Base-by-base conservation (phyloP, 2,329 filamentous ascomycete species). In the Bipolaris victoriae region DNA sequence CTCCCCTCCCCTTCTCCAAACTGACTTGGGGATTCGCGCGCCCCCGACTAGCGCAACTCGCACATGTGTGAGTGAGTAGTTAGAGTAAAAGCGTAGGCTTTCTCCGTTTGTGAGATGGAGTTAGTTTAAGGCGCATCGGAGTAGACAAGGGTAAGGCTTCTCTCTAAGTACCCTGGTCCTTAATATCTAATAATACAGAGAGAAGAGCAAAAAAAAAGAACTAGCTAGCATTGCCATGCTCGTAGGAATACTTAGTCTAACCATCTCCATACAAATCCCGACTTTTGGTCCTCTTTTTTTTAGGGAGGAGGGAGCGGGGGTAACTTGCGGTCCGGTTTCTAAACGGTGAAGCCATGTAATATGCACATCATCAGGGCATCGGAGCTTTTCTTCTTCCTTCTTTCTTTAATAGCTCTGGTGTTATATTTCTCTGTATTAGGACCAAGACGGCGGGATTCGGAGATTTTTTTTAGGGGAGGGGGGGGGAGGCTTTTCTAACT, bases 31-130 rank as follows among this genome's bases (percentile, higher is more conserved):
- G 40, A 51, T 26, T 48, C 48, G 35, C 43, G 47, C 26, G 44
- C 49, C 36, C 36, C 48, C 49, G 49, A 61, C 63, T 69, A 69
- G 67, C 61, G 68, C 66, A 64, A 60, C 59, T 16, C 26, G 1
- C 24, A 7, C 2, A 2, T 26, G 24, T 29, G 26, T 29, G 26
- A 3, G 26, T 10, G 26, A 7, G 26, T 29, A 29, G 26, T 29
- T 10, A 29, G 24, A 7, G 7, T 7, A 2, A 6, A 26, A 7
- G 24, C 7, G 26, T 29, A 62, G 40, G 26, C 9, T 50, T 49
- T 26, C 55, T 47, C 51, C 52, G 40, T 48, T 29, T 46, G 43
- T 7, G 24, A 26, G 24, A 24, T 5, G 16, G 16, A 16, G 16
- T 16, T 16, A 16, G 16, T 16, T 16, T 16, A 16, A 16, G 16